phyloP scores from a whole-genome alignment of 441 rosid species.

The Manihot esculenta region DNA sequence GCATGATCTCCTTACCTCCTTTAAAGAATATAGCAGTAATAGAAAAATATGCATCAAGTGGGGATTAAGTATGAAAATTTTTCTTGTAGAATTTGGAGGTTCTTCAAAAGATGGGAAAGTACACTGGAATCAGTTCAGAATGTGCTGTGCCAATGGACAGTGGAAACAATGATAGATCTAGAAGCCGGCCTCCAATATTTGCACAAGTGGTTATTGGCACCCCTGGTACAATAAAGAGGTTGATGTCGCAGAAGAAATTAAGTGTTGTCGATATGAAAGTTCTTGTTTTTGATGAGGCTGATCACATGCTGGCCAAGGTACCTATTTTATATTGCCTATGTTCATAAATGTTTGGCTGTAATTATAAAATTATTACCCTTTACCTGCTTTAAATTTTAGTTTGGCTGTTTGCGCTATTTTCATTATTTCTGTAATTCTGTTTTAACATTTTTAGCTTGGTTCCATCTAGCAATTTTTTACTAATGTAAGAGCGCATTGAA shows the following conservation, averaged over 20 bases:
- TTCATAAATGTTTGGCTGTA: not conserved
- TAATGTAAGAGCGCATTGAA: not conserved
- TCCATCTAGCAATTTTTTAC: not conserved
- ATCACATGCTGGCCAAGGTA: slow-evolving; percentile 96
- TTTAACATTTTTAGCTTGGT: not conserved
- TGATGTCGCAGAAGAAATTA: slow-evolving; percentile 64
- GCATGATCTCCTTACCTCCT: not conserved
- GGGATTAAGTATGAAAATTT: slow-evolving; percentile 13
- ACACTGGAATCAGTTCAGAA: slow-evolving; percentile 71
- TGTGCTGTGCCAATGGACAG: slow-evolving; percentile 69
- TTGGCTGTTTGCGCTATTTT: not conserved
- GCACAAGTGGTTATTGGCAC: slow-evolving; percentile 95
- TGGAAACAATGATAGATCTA: slow-evolving; percentile 32
- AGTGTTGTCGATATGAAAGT: slow-evolving; percentile 51
- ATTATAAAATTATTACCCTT: not conserved
- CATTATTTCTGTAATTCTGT: not conserved
- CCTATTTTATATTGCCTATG: not conserved
- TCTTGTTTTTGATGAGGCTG: slow-evolving; percentile 98
- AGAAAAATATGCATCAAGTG: not conserved
- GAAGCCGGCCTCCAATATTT: slow-evolving; percentile 41
- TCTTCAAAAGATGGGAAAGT: slow-evolving; percentile 87
- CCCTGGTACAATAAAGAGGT: slow-evolving; percentile 85
- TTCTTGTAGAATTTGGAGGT: slow-evolving; percentile 81
- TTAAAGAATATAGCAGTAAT: not conserved
- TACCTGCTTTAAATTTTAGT: not conserved